These are phyloP conservation scores for Heritiera fomes DNA, from an alignment of 345 rosid species.

Conservation along the genomic window DNA sequence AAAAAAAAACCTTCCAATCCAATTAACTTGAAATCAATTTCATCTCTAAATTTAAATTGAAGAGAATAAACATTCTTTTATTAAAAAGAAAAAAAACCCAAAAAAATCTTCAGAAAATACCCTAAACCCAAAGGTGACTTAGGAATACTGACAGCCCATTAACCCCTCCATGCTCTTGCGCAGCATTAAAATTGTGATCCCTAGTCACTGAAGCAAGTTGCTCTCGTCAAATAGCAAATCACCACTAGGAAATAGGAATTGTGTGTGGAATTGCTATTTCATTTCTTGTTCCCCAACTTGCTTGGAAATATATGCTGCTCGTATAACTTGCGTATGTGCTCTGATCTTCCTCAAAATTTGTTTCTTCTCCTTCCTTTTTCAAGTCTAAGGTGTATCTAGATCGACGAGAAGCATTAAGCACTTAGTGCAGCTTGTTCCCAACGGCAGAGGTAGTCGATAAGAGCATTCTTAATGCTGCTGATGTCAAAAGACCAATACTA, in stretches of 20 bases:
- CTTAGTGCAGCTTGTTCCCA: slow-evolving; percentile 99
- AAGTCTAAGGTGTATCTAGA: slow-evolving; percentile 94
- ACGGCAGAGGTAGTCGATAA: no score
- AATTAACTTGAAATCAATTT: no score
- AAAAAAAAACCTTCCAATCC: no score
- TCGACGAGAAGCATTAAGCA: slow-evolving; percentile 94
- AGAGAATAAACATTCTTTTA: no score
- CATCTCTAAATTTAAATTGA: no score
- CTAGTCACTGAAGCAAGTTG: slow-evolving; percentile 73
- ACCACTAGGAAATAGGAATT: slow-evolving; percentile 36
- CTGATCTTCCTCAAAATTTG: slow-evolving; percentile 66
- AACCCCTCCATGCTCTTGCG: slow-evolving; percentile 82
- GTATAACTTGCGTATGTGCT: slow-evolving; percentile 84
- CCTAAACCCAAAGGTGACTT: no score
- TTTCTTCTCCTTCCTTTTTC: slow-evolving; percentile 77
- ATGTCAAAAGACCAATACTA: no score
- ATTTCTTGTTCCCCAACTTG: slow-evolving; percentile 50
- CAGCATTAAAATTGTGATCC: slow-evolving; percentile 60
- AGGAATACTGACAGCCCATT: no score
- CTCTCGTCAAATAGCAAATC: slow-evolving; percentile 73
- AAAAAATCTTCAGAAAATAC: no score
- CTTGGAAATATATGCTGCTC: slow-evolving; percentile 87
- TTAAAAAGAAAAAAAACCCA: no score
- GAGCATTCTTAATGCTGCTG: no score
- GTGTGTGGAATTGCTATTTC: slow-evolving; percentile 44